Evolutionary conservation across 177 flowering plant species (phyloP).

Genomic region (Tripterygium wilfordii): DNA sequence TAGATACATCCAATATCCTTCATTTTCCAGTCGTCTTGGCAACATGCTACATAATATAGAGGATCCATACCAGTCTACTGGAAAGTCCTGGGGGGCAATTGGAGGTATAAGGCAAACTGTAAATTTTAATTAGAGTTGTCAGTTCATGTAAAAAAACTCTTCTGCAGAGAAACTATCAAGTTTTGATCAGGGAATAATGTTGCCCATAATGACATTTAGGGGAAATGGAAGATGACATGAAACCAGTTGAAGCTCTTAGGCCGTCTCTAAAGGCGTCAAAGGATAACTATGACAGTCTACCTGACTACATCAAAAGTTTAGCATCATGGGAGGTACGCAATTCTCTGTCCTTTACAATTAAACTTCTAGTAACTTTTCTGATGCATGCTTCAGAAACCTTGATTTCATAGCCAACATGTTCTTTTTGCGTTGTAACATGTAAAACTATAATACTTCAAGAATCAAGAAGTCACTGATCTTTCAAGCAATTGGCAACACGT

Average conservation of each 20-base stretch:
- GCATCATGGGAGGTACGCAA: conserved; percentile 83
- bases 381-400: no score
- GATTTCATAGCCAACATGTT: no score
- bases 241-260: conserved; percentile 19
- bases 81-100: conserved; percentile 6
- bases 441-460: no score
- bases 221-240: conserved; percentile 13
- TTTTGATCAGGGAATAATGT: not conserved
- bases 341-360: no score
- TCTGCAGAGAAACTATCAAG: not conserved
- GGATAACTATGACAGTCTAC: conserved; percentile 74
- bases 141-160: no score
- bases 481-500: no score
- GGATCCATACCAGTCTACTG: conserved; percentile 6
- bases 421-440: no score
- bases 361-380: no score
- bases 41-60: conserved; percentile 10
- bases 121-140: not conserved
- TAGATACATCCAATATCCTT: not conserved
- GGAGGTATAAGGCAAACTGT: conserved; percentile 12
- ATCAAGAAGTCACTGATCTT: no score
- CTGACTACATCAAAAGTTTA: conserved; percentile 63
- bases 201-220: conserved; percentile 12
- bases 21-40: conserved; percentile 2
- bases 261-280: conserved; percentile 31